Conservation (phyloP, 352 stramenopile species). For the Blastocystis sp. region DNA sequence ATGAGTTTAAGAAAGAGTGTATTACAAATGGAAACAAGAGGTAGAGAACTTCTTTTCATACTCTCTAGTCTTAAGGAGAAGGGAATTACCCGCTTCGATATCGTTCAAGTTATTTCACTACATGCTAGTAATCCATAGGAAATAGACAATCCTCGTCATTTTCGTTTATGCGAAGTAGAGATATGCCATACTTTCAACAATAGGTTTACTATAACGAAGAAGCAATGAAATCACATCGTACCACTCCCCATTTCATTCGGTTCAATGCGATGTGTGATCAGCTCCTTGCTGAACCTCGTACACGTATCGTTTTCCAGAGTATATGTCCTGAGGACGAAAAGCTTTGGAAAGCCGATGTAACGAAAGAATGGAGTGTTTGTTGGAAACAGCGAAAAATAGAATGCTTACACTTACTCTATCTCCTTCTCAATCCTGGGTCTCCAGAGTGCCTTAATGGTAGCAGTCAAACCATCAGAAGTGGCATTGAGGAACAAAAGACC, state of each 20-base stretch:
- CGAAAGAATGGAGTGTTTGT: not conserved
- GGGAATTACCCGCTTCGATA: constrained; percentile 39
- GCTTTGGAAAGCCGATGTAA: not conserved
- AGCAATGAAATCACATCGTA: constrained; percentile 4
- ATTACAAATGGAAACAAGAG: constrained; percentile 15
- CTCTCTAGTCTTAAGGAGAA: not conserved
- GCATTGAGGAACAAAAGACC: constrained; percentile 57
- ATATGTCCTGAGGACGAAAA: not conserved
- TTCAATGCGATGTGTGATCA: constrained; percentile 55
- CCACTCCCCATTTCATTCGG: constrained; percentile 4
- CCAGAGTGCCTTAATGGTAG: constrained; percentile 53
- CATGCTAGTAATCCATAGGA: not conserved
- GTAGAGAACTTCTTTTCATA: not conserved
- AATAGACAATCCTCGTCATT: not conserved
- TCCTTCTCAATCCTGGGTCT: constrained; percentile 57
- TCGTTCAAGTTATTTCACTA: not conserved
- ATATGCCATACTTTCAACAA: not conserved
- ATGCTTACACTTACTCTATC: constrained; percentile 27
- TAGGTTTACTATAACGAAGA: constrained; percentile 43
- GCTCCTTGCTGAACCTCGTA: not conserved
- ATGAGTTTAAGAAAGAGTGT: constrained; percentile 50
- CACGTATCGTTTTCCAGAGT: not conserved
- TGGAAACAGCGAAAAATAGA: not conserved
- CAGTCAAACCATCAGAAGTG: constrained; percentile 58
- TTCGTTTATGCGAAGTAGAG: not conserved